Percentiles rank a stretch among this genome's conserved stretches.
phyloP scores from a whole-genome alignment of 108 stramenopile genomes.

The Epithemia pelagica region DNA sequence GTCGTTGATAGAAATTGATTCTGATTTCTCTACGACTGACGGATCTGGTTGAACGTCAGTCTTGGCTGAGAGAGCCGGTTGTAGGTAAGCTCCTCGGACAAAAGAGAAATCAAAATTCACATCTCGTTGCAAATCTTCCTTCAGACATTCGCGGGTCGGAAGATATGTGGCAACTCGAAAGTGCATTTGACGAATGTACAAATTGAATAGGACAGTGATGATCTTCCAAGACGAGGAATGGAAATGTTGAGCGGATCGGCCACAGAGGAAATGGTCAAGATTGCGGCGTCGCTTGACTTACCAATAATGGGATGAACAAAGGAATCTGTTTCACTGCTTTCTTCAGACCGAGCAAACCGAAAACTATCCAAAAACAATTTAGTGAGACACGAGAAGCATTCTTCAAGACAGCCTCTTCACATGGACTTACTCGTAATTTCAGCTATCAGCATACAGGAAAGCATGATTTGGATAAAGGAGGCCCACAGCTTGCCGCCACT shows the following conservation, averaged over 20 bases:
- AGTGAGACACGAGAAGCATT: background rate
- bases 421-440: conserved; percentile 26
- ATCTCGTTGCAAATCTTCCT: too few relatives aligned
- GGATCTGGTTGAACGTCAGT: too few relatives aligned
- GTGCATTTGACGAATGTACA: background rate
- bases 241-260: too few relatives aligned
- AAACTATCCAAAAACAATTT: conserved; percentile 3
- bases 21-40: too few relatives aligned
- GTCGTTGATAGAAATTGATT: too few relatives aligned
- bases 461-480: conserved; percentile 33
- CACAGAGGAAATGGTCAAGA: too few relatives aligned
- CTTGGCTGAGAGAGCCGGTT: background rate
- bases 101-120: background rate
- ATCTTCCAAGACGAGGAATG: too few relatives aligned
- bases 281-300: background rate
- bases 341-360: conserved; percentile 28
- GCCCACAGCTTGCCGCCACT: conserved; percentile 46
- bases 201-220: background rate
- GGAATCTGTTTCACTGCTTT: conserved; percentile 13
- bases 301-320: conserved; percentile 18
- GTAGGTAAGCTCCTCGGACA: background rate
- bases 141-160: too few relatives aligned
- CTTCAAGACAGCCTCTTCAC: background rate
- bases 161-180: background rate
- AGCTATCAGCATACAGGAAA: conserved; percentile 42